These are phyloP conservation scores for Recurvomyces mirabilis DNA, from an alignment of 495 filamentous ascomycete species.

Conservation along the genomic window DNA sequence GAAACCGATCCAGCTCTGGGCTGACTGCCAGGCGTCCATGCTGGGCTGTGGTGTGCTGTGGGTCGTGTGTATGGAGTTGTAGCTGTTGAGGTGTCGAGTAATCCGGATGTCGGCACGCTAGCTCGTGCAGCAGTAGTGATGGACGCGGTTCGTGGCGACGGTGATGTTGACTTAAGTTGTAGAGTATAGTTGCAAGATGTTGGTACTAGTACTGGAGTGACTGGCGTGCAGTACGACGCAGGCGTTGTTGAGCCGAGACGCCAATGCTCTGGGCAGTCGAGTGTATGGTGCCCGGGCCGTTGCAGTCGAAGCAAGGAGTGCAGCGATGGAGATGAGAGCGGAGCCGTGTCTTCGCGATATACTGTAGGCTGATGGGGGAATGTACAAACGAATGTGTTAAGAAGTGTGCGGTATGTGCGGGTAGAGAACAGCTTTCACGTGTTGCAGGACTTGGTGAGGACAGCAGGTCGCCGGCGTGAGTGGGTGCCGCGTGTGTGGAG, in stretches of 20 bases:
- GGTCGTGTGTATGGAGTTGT: too few relatives aligned
- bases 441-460: too few relatives aligned
- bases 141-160: not conserved
- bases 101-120: conserved; percentile 5
- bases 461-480: too few relatives aligned
- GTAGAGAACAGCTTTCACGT: too few relatives aligned
- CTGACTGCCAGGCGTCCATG: conserved; percentile 10
- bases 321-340: not conserved
- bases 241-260: conserved; percentile 6
- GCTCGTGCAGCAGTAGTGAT: not conserved
- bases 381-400: too few relatives aligned
- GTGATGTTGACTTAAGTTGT: not conserved
- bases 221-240: conserved; percentile 10
- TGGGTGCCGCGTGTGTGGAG: too few relatives aligned
- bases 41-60: too few relatives aligned
- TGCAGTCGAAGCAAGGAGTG: conserved; percentile 5
- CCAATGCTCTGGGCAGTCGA: conserved; percentile 3
- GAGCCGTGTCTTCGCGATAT: not conserved
- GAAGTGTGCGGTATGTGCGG: too few relatives aligned
- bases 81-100: not conserved
- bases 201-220: too few relatives aligned
- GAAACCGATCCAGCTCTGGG: conserved; percentile 10
- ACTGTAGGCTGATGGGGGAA: too few relatives aligned
- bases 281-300: not conserved
- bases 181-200: not conserved